These are phyloP conservation scores for Lavandula angustifolia DNA, from an alignment of 257 asterid species.

Conservation along the genomic window DNA sequence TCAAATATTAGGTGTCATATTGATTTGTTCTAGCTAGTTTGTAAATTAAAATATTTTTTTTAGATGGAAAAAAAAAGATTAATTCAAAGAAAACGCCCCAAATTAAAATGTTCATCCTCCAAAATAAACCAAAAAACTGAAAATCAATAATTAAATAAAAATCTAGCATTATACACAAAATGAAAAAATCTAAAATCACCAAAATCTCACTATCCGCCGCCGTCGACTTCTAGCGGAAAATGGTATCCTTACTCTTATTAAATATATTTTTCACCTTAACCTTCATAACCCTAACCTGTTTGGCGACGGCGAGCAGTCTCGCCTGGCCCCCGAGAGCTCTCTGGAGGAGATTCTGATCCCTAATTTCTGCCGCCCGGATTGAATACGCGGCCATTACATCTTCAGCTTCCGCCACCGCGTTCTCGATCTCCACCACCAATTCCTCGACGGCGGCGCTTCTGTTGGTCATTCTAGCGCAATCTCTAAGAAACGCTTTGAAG, in stretches of 20 bases:
- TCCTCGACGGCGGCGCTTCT: constrained; percentile 22
- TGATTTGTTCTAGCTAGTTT: too few species aligned
- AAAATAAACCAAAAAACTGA: neutral
- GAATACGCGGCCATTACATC: constrained; percentile 27
- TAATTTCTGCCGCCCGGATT: constrained; percentile 28
- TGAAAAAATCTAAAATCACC: neutral
- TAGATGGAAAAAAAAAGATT: too few species aligned
- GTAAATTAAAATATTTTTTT: too few species aligned
- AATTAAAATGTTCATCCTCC: neutral
- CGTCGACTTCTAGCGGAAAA: constrained; percentile 11
- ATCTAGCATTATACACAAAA: neutral
- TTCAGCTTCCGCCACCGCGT: constrained; percentile 45
- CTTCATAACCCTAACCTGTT: constrained; percentile 39
- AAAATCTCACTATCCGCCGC: constrained; percentile 10
- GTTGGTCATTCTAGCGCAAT: constrained; percentile 18
- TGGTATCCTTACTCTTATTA: constrained; percentile 25
- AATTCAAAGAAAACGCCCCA: neutral
- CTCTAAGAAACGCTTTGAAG: constrained; percentile 49
- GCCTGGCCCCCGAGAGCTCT: constrained; percentile 33
- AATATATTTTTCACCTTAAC: constrained; percentile 35
- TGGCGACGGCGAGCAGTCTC: constrained; percentile 35
- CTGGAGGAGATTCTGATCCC: constrained; percentile 36
- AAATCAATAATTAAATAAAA: neutral
- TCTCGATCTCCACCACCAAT: constrained; percentile 34
- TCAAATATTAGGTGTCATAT: too few species aligned